A percentile compares a stretch with the other conserved stretches of the same genome.
Conservation (phyloP, 164 flowering plant species). For the Sextonia rubra region DNA sequence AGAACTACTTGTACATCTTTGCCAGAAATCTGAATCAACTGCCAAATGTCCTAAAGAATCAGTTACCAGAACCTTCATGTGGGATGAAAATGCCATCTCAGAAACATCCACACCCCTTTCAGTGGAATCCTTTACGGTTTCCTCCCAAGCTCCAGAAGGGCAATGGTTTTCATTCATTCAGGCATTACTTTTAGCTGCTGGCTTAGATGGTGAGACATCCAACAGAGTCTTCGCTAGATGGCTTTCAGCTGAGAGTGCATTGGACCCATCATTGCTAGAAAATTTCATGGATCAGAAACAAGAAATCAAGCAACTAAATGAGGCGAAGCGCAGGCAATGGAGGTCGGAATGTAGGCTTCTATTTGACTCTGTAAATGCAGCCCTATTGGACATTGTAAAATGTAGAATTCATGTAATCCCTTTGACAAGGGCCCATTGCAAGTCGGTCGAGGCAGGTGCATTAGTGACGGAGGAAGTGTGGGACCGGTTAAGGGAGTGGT, state of each 20-base stretch:
- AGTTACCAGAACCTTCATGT: constrained; percentile 68
- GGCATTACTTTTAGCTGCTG: constrained; percentile 47
- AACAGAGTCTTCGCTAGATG: constrained; percentile 38
- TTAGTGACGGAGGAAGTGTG: constrained; percentile 24
- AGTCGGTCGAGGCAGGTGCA: constrained; percentile 8
- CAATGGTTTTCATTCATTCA: constrained; percentile 51
- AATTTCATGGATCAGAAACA: constrained; percentile 33
- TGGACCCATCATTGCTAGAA: constrained; percentile 70
- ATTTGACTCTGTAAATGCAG: constrained; percentile 78
- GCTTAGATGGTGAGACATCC: constrained; percentile 37
- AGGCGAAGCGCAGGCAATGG: constrained; percentile 55
- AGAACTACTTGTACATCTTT: constrained; percentile 29
- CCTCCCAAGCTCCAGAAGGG: constrained; percentile 29
- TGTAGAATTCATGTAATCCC: constrained; percentile 16
- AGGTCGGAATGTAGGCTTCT: constrained; percentile 67
- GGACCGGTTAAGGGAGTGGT: constrained; percentile 30
- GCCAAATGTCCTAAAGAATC: constrained; percentile 82
- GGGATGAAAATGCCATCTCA: constrained; percentile 46
- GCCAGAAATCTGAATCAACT: constrained; percentile 46
- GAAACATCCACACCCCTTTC: constrained; percentile 32
- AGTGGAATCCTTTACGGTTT: constrained; percentile 17
- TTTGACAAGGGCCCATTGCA: constrained; percentile 9
- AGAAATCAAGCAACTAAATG: constrained; percentile 36
- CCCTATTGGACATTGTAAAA: constrained; percentile 45
- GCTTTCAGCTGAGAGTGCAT: constrained; percentile 70